Base-by-base conservation (phyloP, 352 stramenopile species). In the Nothophytophthora sp. region DNA sequence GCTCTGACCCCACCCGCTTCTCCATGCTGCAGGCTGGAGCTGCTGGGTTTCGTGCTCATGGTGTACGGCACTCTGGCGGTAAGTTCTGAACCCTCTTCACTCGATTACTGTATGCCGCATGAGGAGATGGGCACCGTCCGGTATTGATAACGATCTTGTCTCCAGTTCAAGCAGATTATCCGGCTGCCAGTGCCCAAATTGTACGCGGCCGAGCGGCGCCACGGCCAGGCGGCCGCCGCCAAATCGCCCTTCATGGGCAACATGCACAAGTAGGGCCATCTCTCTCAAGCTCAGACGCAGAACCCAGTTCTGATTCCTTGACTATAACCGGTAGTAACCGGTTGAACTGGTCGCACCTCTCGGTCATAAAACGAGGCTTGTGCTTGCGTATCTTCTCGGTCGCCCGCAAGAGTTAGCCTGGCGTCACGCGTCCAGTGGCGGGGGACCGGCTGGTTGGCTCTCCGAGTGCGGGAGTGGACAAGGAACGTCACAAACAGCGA, bases 161-260 rank as follows among this genome's bases (percentile, higher is more conserved):
- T n/a, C n/a, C 70, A 92, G 82, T 92, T 92, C 76, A 94, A 94
- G 70, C 80, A 92, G 60, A 60, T 94, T 23, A 57, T 91, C 22
- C 65, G 52, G 22, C 54, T 92, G 28, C 81, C 83, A 3, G 10
- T 74, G 15, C 13, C 38, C 7, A 49, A 53, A 39, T 55, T 90
- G 18, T 92, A 92, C 50, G 65, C 55, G 15, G 48, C 63, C 3
- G 77, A 92, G 48, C 46, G n/a, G n/a, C n/a, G n/a, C n/a, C 28
- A 36, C 25, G 53, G 38, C 28, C 56, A 60, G 19, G 39, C 51
- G 2, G 61, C 63, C 3, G 54, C 59, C 22, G 71, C 70, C 67
- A 90, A 88, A 55, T 90, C 79, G 34, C 82, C 82, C 13, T 92
- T 86, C 61, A 92, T 89, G 77, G 67, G 70, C 55, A 69, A 62